Evolutionary conservation across 2,329 filamentous ascomycete genomes (phyloP), one percentile per base, ranked within the genome.

Genomic region (Claviceps sp.): DNA sequence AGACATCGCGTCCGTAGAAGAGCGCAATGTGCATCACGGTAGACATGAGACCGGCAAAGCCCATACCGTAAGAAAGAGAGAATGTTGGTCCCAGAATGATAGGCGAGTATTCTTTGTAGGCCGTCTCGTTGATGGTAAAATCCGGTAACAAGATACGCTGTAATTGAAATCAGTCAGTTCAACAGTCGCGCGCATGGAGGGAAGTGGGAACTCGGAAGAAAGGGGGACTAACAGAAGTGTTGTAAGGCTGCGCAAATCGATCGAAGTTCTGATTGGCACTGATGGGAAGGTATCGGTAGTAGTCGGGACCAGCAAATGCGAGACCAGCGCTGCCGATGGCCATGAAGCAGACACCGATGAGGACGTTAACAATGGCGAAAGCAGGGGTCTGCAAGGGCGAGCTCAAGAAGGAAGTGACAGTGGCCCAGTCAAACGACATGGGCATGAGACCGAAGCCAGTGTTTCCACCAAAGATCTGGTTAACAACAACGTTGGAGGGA

Each of bases 371-470:
- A 50, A 81, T 75, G 11, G 78, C 77, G 60, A 78, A 76, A 62
- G 74, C 78, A 2, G 79, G 78, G 3, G 76, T 71, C 51, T 80
- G 77, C 38, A 82, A 63, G 10, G 78, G 79, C 14, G 73, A 76
- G 10, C 67, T 22, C 1, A 54, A 26, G 64, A 47, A 77, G 68
- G 58, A 75, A 81, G 16, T 73, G 77, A 54, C 46, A 19, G 22
- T 37, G 5, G 3, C 76, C 81, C 81, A 85, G 64, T 85, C 81
- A 54, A 85, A 80, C 0, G 80, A 82, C 5, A 84, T 73, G 7
- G 81, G 81, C 26, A 84, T 69, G 11, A 85, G 64, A 0, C 70
- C 70, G 1, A 73, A 56, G 1, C 70, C 71, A 14, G 61, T 65
- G 4, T 60, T 57, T 37, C 64, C 62, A 2, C 71, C 70, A 0